Evolutionary conservation across 345 rosid species (phyloP).

Genomic region (Eucalyptus albens): DNA sequence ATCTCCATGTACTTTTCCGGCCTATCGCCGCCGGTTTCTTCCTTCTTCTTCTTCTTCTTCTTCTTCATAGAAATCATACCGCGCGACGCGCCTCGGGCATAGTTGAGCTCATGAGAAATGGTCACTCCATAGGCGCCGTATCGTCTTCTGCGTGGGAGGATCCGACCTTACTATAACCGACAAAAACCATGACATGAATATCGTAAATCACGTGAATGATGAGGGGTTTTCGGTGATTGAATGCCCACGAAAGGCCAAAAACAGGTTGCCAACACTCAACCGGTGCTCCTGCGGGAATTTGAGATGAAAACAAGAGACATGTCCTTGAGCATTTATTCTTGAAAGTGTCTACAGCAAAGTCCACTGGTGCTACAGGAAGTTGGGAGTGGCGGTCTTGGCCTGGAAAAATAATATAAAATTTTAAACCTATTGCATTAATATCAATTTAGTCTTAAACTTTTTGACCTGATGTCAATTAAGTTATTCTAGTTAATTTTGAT

Average conservation of each 20-base stretch:
- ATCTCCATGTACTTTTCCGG: not conserved
- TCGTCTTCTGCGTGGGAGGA: not conserved
- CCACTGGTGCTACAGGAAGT: not conserved
- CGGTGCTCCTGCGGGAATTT: not conserved
- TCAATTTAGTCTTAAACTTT: too few species aligned
- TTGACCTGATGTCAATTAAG: accelerated
- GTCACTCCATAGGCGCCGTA: not conserved
- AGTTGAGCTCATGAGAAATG: not conserved
- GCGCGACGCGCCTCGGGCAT: not conserved
- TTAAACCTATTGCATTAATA: accelerated
- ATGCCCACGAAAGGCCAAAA: not conserved
- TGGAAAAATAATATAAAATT: too few species aligned
- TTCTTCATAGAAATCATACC: not conserved
- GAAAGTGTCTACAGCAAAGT: not conserved
- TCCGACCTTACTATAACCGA: not conserved
- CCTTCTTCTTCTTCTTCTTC: not conserved
- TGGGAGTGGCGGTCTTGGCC: not conserved
- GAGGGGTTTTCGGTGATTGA: not conserved
- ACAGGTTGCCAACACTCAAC: not conserved
- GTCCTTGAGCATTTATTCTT: not conserved
- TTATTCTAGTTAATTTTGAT: too few species aligned
- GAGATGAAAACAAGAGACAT: not conserved
- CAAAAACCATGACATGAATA: not conserved
- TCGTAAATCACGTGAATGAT: not conserved
- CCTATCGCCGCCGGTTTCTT: not conserved